Base-by-base conservation (phyloP, 179 eudicot genomes). In the Patellifolia procumbens region DNA sequence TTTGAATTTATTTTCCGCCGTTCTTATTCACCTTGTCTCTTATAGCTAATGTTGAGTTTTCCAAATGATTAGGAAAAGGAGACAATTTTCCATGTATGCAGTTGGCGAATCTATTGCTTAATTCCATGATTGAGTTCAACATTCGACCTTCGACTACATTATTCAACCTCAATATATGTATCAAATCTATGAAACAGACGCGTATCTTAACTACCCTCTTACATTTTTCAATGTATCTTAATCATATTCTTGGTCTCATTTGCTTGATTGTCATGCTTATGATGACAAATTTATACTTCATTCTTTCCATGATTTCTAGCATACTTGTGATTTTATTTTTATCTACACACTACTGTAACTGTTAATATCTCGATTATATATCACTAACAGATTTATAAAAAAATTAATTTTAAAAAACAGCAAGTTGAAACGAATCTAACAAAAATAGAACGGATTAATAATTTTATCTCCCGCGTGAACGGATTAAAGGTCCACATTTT, bases 111-210 rank as follows among this genome's bases (percentile, higher is more conserved):
- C 67, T 42, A 67, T 34, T 2, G 58, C 46, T 39, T n/a, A n/a
- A n/a, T n/a, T 67, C 42, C 24, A 66, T 68, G 69, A 60, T 69
- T 77, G 74, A 69, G 65, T 52, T 76, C 55, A 76, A 67, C 65
- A 49, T 74, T 74, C 43, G 28, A 24, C 7, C 17, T n/a, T 53
- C 1, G 1, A 17, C 7, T 12, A 12, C n/a, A 46, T 31, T 43
- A 68, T 69, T 77, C 80, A 70, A 76, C 74, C 69, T 70, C 7
- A 59, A 67, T 26, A 4, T n/a, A 45, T 69, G 68, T 69, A 70
- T 77, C 74, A 60, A 77, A 77, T 69, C 80, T 69, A 26, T 31
- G 60, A 69, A 69, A 77, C 68, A 58, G 67, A 48, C 37, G 60
- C 74, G 74, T 32, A 77, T 77, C 80, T 69, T 70, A 59, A 69